Conservation (phyloP, 371 early-diverging fungal genomes). For the Blakeslea trispora region DNA sequence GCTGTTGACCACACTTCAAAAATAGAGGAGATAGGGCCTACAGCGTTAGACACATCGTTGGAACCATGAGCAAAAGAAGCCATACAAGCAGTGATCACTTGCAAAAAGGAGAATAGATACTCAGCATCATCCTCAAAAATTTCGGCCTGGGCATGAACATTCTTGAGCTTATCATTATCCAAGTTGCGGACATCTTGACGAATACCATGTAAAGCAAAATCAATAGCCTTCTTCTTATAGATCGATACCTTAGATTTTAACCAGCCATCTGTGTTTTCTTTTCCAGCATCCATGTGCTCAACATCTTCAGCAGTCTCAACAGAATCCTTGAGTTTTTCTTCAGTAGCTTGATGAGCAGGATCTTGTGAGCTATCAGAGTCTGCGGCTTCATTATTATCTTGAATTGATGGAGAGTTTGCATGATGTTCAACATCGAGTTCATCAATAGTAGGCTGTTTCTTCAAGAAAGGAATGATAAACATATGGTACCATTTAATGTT, state of each 20-base stretch:
- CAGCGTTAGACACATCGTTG: conserved; percentile 89
- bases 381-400: not conserved
- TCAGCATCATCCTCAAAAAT: conserved; percentile 81
- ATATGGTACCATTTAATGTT: conserved; percentile 73
- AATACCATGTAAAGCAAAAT: conserved; percentile 45
- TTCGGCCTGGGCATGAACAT: conserved; percentile 64
- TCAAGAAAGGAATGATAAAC: conserved; percentile 56
- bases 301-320: conserved; percentile 5
- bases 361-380: not conserved
- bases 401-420: conserved; percentile 7
- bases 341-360: not conserved
- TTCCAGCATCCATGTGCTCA: conserved; percentile 1
- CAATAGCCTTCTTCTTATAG: conserved; percentile 19
- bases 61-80: conserved; percentile 91
- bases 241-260: not conserved
- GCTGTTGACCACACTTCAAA: conserved; percentile 73
- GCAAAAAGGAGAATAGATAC: conserved; percentile 81
- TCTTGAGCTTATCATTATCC: conserved; percentile 45
- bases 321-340: conserved; percentile 7
- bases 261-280: not conserved
- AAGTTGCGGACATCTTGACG: conserved; percentile 63
- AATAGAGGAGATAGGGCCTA: conserved; percentile 75
- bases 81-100: conserved; percentile 83
- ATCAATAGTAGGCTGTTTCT: conserved; percentile 39
- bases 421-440: conserved; percentile 19